Evolutionary conservation across 2,329 filamentous ascomycete genomes (phyloP).

Genomic region (Colletotrichum cereale): DNA sequence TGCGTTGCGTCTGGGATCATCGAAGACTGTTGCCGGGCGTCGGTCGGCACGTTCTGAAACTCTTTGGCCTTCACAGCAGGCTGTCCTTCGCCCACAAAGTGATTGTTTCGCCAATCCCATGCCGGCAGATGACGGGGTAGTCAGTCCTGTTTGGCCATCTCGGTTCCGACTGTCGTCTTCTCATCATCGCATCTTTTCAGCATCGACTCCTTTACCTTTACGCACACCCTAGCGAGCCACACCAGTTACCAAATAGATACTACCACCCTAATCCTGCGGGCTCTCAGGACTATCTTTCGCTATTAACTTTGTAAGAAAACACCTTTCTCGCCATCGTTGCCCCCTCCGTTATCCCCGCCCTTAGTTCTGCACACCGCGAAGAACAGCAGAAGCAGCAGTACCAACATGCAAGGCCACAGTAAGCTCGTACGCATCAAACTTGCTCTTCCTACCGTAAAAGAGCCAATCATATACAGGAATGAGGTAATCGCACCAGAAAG

Average conservation of each 20-base stretch:
- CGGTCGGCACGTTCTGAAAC: background rate
- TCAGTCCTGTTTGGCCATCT: background rate
- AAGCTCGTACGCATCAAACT: background rate
- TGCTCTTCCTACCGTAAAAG: background rate
- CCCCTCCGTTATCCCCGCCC: background rate
- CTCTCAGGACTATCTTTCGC: background rate
- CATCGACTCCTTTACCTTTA: background rate
- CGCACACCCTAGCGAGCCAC: background rate
- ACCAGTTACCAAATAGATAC: background rate
- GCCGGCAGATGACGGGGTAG: background rate
- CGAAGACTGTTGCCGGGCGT: background rate
- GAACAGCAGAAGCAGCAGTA: background rate
- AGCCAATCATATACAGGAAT: background rate
- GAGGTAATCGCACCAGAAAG: background rate
- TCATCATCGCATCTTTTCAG: constrained; percentile 15
- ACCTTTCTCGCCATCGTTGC: background rate
- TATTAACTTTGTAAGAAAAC: background rate
- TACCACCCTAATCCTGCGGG: background rate
- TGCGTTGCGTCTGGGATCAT: background rate
- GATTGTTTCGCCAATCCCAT: background rate
- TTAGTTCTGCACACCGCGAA: background rate
- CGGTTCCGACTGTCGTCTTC: constrained; percentile 20
- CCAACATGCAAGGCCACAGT: background rate
- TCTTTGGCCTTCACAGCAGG: background rate
- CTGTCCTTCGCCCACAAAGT: background rate